phyloP scores from a whole-genome alignment of 2,329 filamentous ascomycete genomes.

The Aspergillus persii region DNA sequence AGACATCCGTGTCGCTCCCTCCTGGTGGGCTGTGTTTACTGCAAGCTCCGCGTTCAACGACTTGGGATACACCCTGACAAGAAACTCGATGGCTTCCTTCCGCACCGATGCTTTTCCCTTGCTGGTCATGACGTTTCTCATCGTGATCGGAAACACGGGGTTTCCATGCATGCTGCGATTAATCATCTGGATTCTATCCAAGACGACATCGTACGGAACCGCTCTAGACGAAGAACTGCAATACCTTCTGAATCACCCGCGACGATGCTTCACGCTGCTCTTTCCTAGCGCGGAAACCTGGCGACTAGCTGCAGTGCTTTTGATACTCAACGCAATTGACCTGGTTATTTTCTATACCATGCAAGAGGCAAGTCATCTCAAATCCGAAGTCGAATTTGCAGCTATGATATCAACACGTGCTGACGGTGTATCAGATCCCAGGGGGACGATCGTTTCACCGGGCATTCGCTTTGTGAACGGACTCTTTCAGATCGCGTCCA shows the following conservation, averaged over 20 bases:
- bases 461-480: conserved; percentile 72
- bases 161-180: conserved; percentile 92
- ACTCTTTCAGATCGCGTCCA: conserved; percentile 84
- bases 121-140: conserved; percentile 75
- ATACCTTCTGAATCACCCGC: conserved; percentile 87
- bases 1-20: conserved; percentile 56
- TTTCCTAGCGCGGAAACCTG: conserved; percentile 86
- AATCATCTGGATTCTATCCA: conserved; percentile 79
- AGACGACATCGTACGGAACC: conserved; percentile 60
- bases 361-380: conserved; percentile 66
- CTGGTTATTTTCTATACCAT: conserved; percentile 78
- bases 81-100: conserved; percentile 90
- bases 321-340: conserved; percentile 77
- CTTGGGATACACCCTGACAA: conserved; percentile 82
- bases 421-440: neutral
- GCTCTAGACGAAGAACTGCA: conserved; percentile 80
- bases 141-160: conserved; percentile 88
- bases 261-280: conserved; percentile 88
- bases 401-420: neutral
- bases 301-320: conserved; percentile 84
- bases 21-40: conserved; percentile 90
- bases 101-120: conserved; percentile 70
- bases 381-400: neutral
- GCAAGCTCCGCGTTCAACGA: conserved; percentile 86
- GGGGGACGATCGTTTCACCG: neutral